Percentiles rank a stretch among this genome's conserved stretches.
Conservation (phyloP, 1,139 yeast genomes). For the Pneumocystis sp. region DNA sequence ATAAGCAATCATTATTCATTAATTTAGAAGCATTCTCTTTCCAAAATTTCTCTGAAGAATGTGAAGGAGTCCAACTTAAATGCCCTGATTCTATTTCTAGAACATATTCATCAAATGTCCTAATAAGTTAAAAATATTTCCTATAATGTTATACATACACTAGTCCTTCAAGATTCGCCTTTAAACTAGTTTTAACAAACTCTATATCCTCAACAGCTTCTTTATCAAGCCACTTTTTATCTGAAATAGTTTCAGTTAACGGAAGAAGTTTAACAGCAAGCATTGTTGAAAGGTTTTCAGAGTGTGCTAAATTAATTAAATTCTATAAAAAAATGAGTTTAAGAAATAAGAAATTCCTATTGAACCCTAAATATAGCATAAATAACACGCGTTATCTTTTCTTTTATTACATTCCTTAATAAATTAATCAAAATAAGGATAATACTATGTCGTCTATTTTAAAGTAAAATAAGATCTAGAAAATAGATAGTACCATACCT, state of each 20-base stretch:
- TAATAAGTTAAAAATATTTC: not conserved
- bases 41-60: constrained; percentile 80
- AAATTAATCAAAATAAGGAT: constrained; percentile 46
- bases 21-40: constrained; percentile 61
- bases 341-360: constrained; percentile 20
- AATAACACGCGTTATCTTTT: constrained; percentile 71
- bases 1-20: constrained; percentile 54
- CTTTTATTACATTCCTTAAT: constrained; percentile 71
- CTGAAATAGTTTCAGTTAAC: constrained; percentile 51
- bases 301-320: constrained; percentile 24
- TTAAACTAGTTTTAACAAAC: constrained; percentile 41
- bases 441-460: constrained; percentile 23
- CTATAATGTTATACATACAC: constrained; percentile 25
- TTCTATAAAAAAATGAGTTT: constrained; percentile 22
- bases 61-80: constrained; percentile 88
- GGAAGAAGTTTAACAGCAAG: constrained; percentile 65
- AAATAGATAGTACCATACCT: constrained; percentile 19
- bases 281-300: constrained; percentile 46
- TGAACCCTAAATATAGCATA: constrained; percentile 38
- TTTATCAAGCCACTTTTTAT: constrained; percentile 88
- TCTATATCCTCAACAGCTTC: constrained; percentile 67
- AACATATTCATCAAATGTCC: constrained; percentile 77
- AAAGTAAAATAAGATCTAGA: not conserved
- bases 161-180: constrained; percentile 59
- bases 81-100: constrained; percentile 68